Percentiles rank a stretch among this genome's conserved stretches.
phyloP scores from a whole-genome alignment of 306 rosid genomes.

The Leucaena leucocephala region DNA sequence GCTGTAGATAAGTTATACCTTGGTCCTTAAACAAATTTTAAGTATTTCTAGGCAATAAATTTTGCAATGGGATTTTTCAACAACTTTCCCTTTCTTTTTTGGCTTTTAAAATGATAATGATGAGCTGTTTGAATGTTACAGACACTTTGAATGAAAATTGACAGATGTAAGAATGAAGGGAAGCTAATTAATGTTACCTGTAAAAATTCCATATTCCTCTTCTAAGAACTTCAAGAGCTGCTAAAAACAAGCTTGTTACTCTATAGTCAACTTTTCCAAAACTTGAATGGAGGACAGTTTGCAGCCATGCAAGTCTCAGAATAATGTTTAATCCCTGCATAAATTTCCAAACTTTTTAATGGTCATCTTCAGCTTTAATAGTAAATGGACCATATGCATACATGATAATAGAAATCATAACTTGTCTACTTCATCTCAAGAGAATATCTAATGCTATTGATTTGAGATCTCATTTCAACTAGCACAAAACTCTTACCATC shows the following conservation, averaged over 20 bases:
- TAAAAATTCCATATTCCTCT: constrained; percentile 96
- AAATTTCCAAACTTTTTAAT: constrained; percentile 36
- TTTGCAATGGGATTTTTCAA: no score
- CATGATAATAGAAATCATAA: constrained; percentile 29
- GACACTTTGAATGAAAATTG: background rate
- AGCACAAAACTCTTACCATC: constrained; percentile 42
- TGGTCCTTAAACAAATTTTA: no score
- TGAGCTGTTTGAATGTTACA: background rate
- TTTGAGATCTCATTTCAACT: constrained; percentile 46
- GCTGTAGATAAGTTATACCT: no score
- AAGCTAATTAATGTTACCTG: constrained; percentile 57
- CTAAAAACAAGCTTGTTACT: constrained; percentile 83
- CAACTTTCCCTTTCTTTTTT: background rate
- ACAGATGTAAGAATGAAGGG: background rate
- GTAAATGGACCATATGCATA: constrained; percentile 7
- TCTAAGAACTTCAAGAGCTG: constrained; percentile 93
- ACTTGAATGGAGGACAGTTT: constrained; percentile 91
- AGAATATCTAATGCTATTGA: constrained; percentile 37
- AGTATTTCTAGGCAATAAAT: no score
- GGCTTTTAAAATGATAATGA: background rate
- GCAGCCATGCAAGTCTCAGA: constrained; percentile 98
- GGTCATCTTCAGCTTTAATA: constrained; percentile 33
- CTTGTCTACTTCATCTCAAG: constrained; percentile 30
- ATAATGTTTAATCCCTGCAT: constrained; percentile 86
- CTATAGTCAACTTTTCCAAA: constrained; percentile 81